A percentile compares a stretch with the other conserved stretches of the same genome.
These are phyloP conservation scores for Anisodus tanguticus DNA, from an alignment of 257 asterid genomes.

Conservation along the genomic window DNA sequence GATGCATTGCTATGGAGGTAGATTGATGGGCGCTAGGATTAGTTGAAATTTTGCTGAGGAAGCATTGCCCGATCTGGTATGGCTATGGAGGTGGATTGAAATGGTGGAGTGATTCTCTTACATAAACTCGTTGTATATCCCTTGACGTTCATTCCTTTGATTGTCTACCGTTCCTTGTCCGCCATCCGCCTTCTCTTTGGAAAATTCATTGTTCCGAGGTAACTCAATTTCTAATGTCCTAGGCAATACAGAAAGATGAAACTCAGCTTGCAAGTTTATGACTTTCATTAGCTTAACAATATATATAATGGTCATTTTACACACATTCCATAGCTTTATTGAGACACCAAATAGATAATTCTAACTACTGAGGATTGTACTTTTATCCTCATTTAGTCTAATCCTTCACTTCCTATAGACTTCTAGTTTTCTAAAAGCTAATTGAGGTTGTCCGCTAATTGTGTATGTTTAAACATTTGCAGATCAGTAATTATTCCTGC, in stretches of 20 bases:
- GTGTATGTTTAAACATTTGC: slow-evolving; percentile 31
- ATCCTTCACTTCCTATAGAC: neutral
- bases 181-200: slow-evolving; percentile 95
- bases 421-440: neutral
- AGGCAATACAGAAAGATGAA: neutral
- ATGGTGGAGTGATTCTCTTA: slow-evolving; percentile 79
- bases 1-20: slow-evolving; percentile 94
- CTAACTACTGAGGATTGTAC: neutral
- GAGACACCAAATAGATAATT: neutral
- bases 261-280: neutral
- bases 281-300: slow-evolving; percentile 9
- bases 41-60: slow-evolving; percentile 88
- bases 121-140: slow-evolving; percentile 93
- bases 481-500: slow-evolving; percentile 90
- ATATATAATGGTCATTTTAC: neutral
- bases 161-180: slow-evolving; percentile 84
- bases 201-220: slow-evolving; percentile 94
- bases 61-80: slow-evolving; percentile 91
- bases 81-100: slow-evolving; percentile 94
- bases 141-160: slow-evolving; percentile 83
- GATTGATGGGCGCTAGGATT: slow-evolving; percentile 99
- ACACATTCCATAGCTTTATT: neutral
- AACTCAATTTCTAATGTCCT: neutral
- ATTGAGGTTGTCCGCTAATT: slow-evolving; percentile 29
- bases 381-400: neutral